Evolutionary conservation across 441 rosid species (phyloP), one percentile per base, ranked within the genome.

Genomic region (Geranium incanum): DNA sequence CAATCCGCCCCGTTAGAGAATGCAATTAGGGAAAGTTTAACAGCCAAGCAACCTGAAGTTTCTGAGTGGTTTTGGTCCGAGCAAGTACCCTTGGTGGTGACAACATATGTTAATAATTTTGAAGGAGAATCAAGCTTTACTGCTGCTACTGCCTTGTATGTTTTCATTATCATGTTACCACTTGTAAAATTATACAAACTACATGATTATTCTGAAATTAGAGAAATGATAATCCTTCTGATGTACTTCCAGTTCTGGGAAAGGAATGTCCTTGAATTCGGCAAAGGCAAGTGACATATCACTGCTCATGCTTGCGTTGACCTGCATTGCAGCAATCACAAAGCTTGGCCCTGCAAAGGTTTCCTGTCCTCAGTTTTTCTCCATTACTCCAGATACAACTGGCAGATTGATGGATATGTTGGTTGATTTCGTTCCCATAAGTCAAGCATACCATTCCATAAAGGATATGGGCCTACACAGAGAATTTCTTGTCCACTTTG

Each of bases 401-500:
- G 95, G 99, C 76, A 84, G 88, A 82, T 80, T 91, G 83, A 89
- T 95, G 98, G 97, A 91, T 66, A 89, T 85, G 87, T 82, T 89
- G 81, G 93, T 87, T 78, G 91, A 89, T 83, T 77, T 84, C 67
- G 69, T 89, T 83, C 90, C 96, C 23, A 72, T 92, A 71, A 80
- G 78, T 72, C 86, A 82, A 84, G 90, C 98, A 50, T 91, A 89
- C 81, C 82, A 69, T 66, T 83, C 86, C 70, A 69, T 92, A 78
- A 88, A 86, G 87, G 89, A 81, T 71, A 81, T 91, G 72, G 99
- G 97, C 69, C 82, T 91, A 67, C 80, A 69, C 66, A 86, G 95
- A 83, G 97, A 95, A 74, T 95, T 95, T 84, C 96, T 95, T 80
- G 86, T 83, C 75, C 99, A 95, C 82, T 91, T 91, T 86, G 99